Evolutionary conservation across 2,329 filamentous ascomycete species (phyloP).

Genomic region (Chaetomium sp.): DNA sequence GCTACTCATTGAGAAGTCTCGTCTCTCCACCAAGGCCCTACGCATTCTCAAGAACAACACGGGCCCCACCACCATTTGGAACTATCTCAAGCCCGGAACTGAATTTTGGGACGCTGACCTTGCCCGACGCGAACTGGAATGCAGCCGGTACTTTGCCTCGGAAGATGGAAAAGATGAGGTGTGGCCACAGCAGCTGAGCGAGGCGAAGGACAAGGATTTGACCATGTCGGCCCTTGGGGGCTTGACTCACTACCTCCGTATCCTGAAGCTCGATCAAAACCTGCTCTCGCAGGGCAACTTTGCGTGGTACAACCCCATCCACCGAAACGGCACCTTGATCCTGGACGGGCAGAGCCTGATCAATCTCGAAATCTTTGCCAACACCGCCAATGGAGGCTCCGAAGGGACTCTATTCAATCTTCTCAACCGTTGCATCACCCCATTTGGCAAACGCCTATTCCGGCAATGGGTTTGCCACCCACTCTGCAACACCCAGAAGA

Average conservation of each 20-base stretch:
- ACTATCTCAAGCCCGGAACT: conserved; percentile 74
- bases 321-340: conserved; percentile 81
- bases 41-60: conserved; percentile 97
- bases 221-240: conserved; percentile 89
- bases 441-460: conserved; percentile 93
- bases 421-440: conserved; percentile 89
- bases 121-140: conserved; percentile 73
- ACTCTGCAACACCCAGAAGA: conserved; percentile 74
- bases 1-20: conserved; percentile 80
- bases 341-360: conserved; percentile 94
- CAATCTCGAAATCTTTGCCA: conserved; percentile 95
- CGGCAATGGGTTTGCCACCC: conserved; percentile 97
- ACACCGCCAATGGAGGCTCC: conserved; percentile 76
- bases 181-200: conserved; percentile 71
- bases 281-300: conserved; percentile 89
- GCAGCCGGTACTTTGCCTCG: conserved; percentile 68
- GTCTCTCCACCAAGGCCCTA: conserved; percentile 77
- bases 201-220: conserved; percentile 70
- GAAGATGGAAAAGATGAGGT: conserved; percentile 48
- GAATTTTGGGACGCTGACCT: conserved; percentile 90
- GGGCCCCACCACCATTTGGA: conserved; percentile 88
- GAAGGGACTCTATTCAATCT: conserved; percentile 87
- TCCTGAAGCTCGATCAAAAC: conserved; percentile 82
- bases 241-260: conserved; percentile 75
- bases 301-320: conserved; percentile 83